phyloP scores from a whole-genome alignment of 176 grass and related monocot species.

The Zoysia japonica region DNA sequence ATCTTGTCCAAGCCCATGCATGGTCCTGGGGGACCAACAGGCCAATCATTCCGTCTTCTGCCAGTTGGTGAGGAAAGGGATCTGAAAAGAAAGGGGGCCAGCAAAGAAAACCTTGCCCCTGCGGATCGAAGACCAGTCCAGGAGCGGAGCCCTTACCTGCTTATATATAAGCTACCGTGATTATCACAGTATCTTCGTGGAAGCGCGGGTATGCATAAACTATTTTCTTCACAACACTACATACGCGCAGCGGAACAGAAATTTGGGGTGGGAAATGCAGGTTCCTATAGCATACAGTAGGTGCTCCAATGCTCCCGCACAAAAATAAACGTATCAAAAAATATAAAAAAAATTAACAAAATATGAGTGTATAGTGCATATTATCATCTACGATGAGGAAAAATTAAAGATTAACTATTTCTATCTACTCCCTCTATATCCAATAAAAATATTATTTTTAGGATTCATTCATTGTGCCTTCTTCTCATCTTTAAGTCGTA shows the following conservation, averaged over 20 bases:
- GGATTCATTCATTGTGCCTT: no score
- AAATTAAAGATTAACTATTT: no score
- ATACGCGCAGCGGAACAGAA: constrained; percentile 9
- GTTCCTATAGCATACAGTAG: no score
- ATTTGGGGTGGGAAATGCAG: constrained; percentile 4
- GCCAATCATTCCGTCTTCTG: constrained; percentile 28
- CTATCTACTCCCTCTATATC: no score
- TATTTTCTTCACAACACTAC: constrained; percentile 5
- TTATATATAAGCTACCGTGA: constrained; percentile 42
- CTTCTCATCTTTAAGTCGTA: no score
- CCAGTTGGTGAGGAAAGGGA: not conserved
- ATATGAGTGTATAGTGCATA: no score
- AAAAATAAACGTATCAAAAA: no score
- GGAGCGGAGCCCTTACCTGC: not conserved
- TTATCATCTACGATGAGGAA: no score
- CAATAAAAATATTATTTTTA: no score
- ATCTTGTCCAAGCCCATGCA: constrained; percentile 11
- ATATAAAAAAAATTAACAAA: no score
- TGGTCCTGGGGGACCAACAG: not conserved
- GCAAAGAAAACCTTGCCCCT: not conserved
- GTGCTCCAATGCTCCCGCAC: no score
- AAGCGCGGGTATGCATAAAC: not conserved
- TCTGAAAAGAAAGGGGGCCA: not conserved
- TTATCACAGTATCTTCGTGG: constrained; percentile 33
- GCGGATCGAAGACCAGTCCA: not conserved